Base-by-base conservation (phyloP, 2,329 filamentous ascomycete genomes). In the Hyphodiscus sp. region DNA sequence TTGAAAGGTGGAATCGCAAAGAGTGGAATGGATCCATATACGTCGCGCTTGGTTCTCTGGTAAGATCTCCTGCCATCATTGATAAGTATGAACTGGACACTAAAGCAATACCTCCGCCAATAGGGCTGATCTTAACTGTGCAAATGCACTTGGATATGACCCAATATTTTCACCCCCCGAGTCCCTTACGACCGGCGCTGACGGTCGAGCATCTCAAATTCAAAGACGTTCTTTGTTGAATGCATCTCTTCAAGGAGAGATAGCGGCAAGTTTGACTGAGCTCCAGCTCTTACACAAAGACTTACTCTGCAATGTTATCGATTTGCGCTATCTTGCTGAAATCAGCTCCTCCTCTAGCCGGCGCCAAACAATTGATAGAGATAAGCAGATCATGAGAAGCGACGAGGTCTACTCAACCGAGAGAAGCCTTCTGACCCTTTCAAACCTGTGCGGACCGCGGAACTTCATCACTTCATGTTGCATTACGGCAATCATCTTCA, bases 111-210 rank as follows among this genome's bases (percentile, higher is more conserved):
- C 33, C 2, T 26, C 26, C 13, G 10, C 33, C 26, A 2, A n/a
- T 16, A 59, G 57, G 55, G 48, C 57, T 15, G 57, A 59, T 46
- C 38, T 57, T 2, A 57, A 54, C 11, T 59, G 52, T 38, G 54
- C 57, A 9, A 59, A 55, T 41, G 50, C 52, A 26, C 30, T 59
- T 13, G 52, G 54, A 33, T 50, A 10, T 20, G 30, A 50, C 19
- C 53, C 54, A 10, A 1, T 52, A 5, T 57, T 55, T 26, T n/a
- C 41, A n/a, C 20, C 43, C 11, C 23, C 42, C 48, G 46, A 54
- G 1, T 38, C 11, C 16, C 33, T 6, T n/a, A n/a, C 33, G 2
- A 38, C 11, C 33, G 16, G 11, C 33, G 16, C 16, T 13, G 5
- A 38, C 13, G 11, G 11, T n/a, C 33, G 33, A 13, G 5, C 33